phyloP scores from a whole-genome alignment of 2,329 filamentous ascomycete genomes.

The Neurospora sp. region DNA sequence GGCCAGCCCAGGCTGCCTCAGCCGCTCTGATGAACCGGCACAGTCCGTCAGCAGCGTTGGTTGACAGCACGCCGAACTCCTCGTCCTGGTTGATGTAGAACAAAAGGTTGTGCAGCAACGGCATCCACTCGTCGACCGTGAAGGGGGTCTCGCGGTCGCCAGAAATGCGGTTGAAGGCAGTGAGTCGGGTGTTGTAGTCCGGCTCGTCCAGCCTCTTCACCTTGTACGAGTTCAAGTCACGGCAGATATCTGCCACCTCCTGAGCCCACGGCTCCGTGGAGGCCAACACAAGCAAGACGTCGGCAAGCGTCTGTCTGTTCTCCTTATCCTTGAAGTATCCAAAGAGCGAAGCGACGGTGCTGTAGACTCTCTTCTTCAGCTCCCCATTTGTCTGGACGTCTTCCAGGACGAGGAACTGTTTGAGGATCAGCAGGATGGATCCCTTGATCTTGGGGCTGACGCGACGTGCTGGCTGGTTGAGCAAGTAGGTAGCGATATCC shows the following conservation, averaged over 20 bases:
- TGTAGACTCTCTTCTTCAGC: slow-evolving; percentile 57
- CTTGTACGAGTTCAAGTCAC: slow-evolving; percentile 72
- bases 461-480: slow-evolving; percentile 74
- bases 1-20: slow-evolving; percentile 30
- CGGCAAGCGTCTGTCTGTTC: slow-evolving; percentile 65
- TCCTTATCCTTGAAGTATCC: slow-evolving; percentile 79
- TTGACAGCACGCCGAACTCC: slow-evolving; percentile 72
- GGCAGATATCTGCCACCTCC: slow-evolving; percentile 60
- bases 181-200: slow-evolving; percentile 74
- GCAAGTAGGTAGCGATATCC: slow-evolving; percentile 68
- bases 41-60: slow-evolving; percentile 72
- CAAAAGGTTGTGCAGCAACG: slow-evolving; percentile 79
- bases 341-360: slow-evolving; percentile 71
- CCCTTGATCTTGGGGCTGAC: slow-evolving; percentile 80
- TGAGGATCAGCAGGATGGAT: slow-evolving; percentile 67
- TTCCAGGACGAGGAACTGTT: slow-evolving; percentile 66
- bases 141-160: slow-evolving; percentile 49
- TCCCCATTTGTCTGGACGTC: slow-evolving; percentile 44
- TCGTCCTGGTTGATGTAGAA: slow-evolving; percentile 80
- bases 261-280: slow-evolving; percentile 49
- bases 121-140: slow-evolving; percentile 70
- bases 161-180: slow-evolving; percentile 66
- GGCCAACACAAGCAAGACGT: slow-evolving; percentile 64
- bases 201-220: slow-evolving; percentile 68
- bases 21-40: slow-evolving; percentile 66